These are phyloP conservation scores for Medicago ruthenica DNA, from an alignment of 306 rosid genomes.

Conservation along the genomic window DNA sequence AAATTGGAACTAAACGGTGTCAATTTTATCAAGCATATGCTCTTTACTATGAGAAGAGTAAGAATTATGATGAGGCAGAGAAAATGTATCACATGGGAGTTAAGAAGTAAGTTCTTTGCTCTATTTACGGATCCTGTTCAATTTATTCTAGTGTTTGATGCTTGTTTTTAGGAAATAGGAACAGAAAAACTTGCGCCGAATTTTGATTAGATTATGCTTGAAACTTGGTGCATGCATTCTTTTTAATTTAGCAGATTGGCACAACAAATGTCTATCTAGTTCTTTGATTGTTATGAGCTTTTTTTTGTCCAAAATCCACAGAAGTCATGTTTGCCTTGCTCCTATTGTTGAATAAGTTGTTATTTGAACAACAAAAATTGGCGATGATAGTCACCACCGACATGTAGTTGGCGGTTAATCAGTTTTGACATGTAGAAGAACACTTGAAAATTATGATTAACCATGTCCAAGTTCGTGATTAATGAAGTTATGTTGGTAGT, in stretches of 20 bases:
- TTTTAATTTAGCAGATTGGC: slow-evolving; percentile 15
- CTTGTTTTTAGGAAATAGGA: slow-evolving; percentile 28
- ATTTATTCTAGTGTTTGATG: slow-evolving; percentile 10
- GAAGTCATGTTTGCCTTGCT: slow-evolving; percentile 30
- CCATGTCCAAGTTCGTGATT: neutral
- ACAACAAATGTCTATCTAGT: neutral
- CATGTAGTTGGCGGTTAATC: neutral
- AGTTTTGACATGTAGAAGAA: neutral
- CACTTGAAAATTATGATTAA: neutral
- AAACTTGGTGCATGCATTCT: slow-evolving; percentile 23
- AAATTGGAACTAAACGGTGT: slow-evolving; percentile 70
- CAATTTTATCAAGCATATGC: slow-evolving; percentile 83
- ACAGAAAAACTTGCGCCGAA: neutral
- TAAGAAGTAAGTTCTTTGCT: slow-evolving; percentile 60
- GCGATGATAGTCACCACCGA: neutral
- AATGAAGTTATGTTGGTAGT: neutral
- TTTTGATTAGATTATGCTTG: slow-evolving; percentile 33
- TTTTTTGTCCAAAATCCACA: slow-evolving; percentile 23
- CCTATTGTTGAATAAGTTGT: slow-evolving; percentile 27
- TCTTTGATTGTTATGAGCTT: slow-evolving; percentile 7
- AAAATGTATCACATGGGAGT: slow-evolving; percentile 61
- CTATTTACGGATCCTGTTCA: neutral
- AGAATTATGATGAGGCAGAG: slow-evolving; percentile 81
- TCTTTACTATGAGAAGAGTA: slow-evolving; percentile 76
- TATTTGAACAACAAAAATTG: neutral